Base-by-base conservation (phyloP, 345 rosid genomes). In the Mangifera indica region DNA sequence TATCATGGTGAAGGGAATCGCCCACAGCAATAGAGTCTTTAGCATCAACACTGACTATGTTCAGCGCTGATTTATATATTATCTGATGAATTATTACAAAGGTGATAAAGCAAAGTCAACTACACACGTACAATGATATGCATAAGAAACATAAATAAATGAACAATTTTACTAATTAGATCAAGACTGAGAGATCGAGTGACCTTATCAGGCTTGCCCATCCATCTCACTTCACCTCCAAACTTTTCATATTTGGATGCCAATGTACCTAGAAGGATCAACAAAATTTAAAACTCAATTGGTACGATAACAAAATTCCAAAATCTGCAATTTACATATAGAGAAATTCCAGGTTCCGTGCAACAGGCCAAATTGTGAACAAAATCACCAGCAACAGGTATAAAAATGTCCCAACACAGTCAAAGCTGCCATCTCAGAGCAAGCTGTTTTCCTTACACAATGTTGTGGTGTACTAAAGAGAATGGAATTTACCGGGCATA, bases 141-240 rank as follows among this genome's bases (percentile, higher is more conserved):
- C 37, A 60, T 34, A 7, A 32, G 11, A 22, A 44, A 12, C 24
- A 57, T 15, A 49, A 48, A 51, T 44, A 44, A 65, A 34, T 10
- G 52, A 25, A 75, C 14, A 58, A 25, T 25, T 45, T 48, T 2
- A 52, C 10, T 17, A 66, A 13, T 40, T 15, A 18, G 66, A 60
- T 14, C 4, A 55, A 8, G 10, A 66, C 10, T 59, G n/a, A 53
- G 53, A 20, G 54, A 56, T 22, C 5, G 25, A 60, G 60, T 74
- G 70, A 91, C 98, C 97, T 90, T 86, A 72, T 84, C 86, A 48
- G 98, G 98, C 77, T 92, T 92, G 21, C 98, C 98, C 92, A 92
- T 94, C 98, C 98, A 94, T 80, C 84, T 94, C 60, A 94, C 97
- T 76, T 89, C 95, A 76, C 93, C 97, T 11, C 97, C 95, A 46